Evolutionary conservation across 805 yeast genomes (phyloP).

Genomic region (Scheffersomyces ergatensis): DNA sequence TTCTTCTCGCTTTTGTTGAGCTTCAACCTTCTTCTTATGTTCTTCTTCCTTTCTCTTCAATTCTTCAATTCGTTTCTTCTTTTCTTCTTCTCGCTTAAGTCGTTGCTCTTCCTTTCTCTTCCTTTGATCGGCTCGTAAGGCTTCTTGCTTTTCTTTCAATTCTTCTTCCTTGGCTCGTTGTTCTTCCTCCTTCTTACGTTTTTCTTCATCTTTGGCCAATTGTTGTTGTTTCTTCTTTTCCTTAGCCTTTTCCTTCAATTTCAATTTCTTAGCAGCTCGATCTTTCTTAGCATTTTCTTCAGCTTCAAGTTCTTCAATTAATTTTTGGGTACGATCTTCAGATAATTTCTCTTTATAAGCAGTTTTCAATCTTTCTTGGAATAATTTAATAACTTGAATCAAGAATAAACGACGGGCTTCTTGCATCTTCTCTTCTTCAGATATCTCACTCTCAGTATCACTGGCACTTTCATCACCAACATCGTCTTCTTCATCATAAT

Average conservation of each 20-base stretch:
- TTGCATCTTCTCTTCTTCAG: constrained; percentile 62
- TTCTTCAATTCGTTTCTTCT: constrained; percentile 41
- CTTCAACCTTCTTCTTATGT: constrained; percentile 27
- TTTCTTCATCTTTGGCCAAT: constrained; percentile 61
- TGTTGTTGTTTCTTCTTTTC: constrained; percentile 67
- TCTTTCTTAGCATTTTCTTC: constrained; percentile 65
- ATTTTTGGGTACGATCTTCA: constrained; percentile 62
- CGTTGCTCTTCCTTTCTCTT: constrained; percentile 37
- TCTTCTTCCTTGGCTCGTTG: constrained; percentile 40
- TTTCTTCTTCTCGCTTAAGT: constrained; percentile 46
- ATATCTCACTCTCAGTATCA: constrained; percentile 33
- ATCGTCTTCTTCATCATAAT: constrained; percentile 38
- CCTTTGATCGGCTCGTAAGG: constrained; percentile 33
- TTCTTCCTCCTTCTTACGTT: constrained; percentile 51
- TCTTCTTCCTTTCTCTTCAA: constrained; percentile 31
- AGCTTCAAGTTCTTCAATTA: constrained; percentile 67
- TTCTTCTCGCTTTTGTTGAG: constrained; percentile 26
- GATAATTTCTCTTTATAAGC: constrained; percentile 82
- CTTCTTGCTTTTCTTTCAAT: constrained; percentile 28
- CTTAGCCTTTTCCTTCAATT: constrained; percentile 65
- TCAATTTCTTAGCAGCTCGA: constrained; percentile 61
- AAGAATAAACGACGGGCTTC: constrained; percentile 82
- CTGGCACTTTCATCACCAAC: constrained; percentile 40
- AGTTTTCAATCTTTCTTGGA: constrained; percentile 68
- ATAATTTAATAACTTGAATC: constrained; percentile 72